Evolutionary conservation across 768 basidiomycete species (phyloP).

Genomic region (Pleurotus tuber-regium): DNA sequence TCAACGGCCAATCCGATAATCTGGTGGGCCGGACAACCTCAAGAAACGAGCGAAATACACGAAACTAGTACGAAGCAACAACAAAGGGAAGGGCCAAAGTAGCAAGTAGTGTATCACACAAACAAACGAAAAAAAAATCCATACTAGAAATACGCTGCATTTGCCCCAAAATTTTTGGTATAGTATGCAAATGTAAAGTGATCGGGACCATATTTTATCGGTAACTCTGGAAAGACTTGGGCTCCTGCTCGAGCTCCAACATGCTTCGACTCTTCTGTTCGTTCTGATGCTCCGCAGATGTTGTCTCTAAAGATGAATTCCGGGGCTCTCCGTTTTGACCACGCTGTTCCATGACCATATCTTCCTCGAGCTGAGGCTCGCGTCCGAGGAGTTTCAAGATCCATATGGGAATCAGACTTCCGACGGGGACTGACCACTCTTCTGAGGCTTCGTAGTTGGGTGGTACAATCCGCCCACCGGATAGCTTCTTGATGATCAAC

Average conservation of each 20-base stretch:
- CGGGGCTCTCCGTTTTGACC: not conserved
- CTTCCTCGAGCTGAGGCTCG: not conserved
- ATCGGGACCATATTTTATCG: too few species aligned
- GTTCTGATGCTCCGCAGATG: not conserved
- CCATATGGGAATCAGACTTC: conserved; percentile 53
- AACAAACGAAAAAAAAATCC: not conserved
- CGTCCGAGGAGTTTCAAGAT: not conserved
- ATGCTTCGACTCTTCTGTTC: not conserved
- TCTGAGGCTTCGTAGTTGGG: conserved; percentile 64
- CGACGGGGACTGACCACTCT: conserved; percentile 70
- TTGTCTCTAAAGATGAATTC: not conserved
- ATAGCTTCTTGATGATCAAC: conserved; percentile 49
- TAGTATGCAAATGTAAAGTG: too few species aligned
- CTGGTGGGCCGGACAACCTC: not conserved
- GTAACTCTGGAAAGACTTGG: not conserved
- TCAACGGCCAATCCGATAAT: too few species aligned
- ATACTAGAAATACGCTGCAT: not conserved
- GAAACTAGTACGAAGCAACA: not conserved
- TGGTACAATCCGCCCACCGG: conserved; percentile 61
- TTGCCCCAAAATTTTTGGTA: too few species aligned
- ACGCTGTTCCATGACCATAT: not conserved
- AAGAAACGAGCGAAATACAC: not conserved
- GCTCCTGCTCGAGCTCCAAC: not conserved
- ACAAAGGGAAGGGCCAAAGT: not conserved
- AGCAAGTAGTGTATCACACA: not conserved